These are phyloP conservation scores for Pythium dissimile DNA, from an alignment of 352 stramenopile species.

Conservation along the genomic window DNA sequence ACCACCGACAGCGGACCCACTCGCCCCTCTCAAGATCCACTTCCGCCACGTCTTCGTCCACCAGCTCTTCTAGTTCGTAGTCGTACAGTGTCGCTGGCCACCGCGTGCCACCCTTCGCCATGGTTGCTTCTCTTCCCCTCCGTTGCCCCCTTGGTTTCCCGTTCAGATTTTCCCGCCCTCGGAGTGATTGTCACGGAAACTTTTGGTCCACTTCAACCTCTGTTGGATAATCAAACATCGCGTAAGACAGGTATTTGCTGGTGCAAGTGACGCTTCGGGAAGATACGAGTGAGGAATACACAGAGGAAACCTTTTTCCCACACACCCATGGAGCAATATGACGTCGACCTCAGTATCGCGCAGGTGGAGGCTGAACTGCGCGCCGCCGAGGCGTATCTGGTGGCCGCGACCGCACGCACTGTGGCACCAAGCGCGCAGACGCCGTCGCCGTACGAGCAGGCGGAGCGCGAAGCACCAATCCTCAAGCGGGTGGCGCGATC, in stretches of 20 bases:
- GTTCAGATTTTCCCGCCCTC: neutral
- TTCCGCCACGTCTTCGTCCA: constrained; percentile 30
- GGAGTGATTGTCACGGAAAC: constrained; percentile 53
- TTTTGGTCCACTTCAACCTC: constrained; percentile 30
- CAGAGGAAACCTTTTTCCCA: too few relatives aligned
- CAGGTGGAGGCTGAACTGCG: constrained; percentile 69
- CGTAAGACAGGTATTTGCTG: constrained; percentile 1
- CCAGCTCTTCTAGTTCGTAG: constrained; percentile 35
- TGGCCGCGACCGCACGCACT: too few relatives aligned
- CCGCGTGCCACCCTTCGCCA: neutral
- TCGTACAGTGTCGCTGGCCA: constrained; percentile 54
- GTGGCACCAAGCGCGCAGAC: neutral
- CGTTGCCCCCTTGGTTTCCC: neutral
- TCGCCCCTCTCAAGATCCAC: constrained; percentile 39
- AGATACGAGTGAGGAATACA: too few relatives aligned
- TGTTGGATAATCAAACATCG: neutral
- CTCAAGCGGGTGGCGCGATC: constrained; percentile 2
- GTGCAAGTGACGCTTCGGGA: constrained; percentile 17
- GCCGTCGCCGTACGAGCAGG: constrained; percentile 8
- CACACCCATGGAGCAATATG: neutral
- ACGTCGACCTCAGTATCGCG: constrained; percentile 36
- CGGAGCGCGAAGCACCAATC: neutral
- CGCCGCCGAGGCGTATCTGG: constrained; percentile 58
- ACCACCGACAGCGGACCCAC: constrained; percentile 48
- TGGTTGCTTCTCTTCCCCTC: neutral